Evolutionary conservation across 2,329 filamentous ascomycete genomes (phyloP).

Genomic region (Myotisia sp.): DNA sequence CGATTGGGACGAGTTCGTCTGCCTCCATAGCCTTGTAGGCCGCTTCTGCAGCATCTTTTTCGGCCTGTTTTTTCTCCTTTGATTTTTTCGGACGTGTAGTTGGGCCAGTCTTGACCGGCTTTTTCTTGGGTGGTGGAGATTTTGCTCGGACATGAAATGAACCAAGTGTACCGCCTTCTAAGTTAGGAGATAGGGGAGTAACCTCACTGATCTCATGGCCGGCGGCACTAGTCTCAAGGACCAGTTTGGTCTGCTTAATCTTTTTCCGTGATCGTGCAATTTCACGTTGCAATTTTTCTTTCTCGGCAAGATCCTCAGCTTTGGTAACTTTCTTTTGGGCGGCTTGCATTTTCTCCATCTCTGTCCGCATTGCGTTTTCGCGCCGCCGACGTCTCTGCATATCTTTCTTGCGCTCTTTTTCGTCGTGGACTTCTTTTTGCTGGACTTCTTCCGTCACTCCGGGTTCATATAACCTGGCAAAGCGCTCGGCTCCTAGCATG

Average conservation of each 20-base stretch:
- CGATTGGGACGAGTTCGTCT: conserved; percentile 35
- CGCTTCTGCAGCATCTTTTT: conserved; percentile 65
- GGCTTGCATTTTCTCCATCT: conserved; percentile 66
- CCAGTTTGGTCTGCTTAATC: conserved; percentile 75
- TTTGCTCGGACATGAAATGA: conserved; percentile 60
- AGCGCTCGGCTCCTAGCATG: conserved; percentile 58
- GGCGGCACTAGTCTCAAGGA: conserved; percentile 66
- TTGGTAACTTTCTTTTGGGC: conserved; percentile 64
- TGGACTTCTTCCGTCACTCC: conserved; percentile 76
- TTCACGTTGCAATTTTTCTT: conserved; percentile 64
- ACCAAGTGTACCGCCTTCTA: conserved; percentile 73
- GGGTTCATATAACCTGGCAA: conserved; percentile 61
- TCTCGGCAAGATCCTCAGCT: conserved; percentile 69
- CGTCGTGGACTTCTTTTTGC: conserved; percentile 75
- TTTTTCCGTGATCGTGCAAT: conserved; percentile 87
- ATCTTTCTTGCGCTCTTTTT: conserved; percentile 99
- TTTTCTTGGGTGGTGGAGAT: conserved; percentile 36
- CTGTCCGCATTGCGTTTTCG: conserved; percentile 85
- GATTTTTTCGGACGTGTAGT: conserved; percentile 70
- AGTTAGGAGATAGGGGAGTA: conserved; percentile 59
- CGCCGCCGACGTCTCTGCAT: conserved; percentile 95
- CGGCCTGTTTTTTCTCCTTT: conserved; percentile 55
- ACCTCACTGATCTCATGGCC: conserved; percentile 59
- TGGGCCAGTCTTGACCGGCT: conserved; percentile 37
- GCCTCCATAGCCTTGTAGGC: conserved; percentile 58